A percentile compares a stretch with the other conserved stretches of the same genome.
phyloP scores from a whole-genome alignment of 345 rosid species.

The Ceriops decandra region DNA sequence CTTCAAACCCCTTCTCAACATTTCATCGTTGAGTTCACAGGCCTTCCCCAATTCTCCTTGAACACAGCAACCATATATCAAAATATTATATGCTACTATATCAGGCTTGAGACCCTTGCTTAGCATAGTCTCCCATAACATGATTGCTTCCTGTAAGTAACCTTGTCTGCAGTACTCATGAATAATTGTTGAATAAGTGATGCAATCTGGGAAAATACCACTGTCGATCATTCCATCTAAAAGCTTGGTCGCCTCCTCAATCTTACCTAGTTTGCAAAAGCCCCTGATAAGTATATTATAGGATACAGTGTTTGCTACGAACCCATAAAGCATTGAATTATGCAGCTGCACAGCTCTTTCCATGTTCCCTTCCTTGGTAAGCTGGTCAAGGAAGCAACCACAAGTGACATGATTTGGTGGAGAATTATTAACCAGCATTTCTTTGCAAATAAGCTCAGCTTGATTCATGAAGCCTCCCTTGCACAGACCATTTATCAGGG shows the following conservation, averaged over 20 bases:
- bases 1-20: conserved; percentile 54
- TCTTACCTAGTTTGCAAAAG: conserved; percentile 66
- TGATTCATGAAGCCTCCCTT: too few relatives aligned
- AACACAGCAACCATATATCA: conserved; percentile 68
- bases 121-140: conserved; percentile 70
- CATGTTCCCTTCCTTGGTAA: too few relatives aligned
- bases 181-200: conserved; percentile 80
- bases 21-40: conserved; percentile 59
- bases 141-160: conserved; percentile 51
- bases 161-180: conserved; percentile 58
- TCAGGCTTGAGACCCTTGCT: conserved; percentile 65
- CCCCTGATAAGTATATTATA: conserved; percentile 8
- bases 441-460: too few relatives aligned
- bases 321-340: too few relatives aligned
- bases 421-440: too few relatives aligned
- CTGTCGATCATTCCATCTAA: conserved; percentile 50
- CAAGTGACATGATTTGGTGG: too few relatives aligned
- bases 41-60: conserved; percentile 57
- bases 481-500: too few relatives aligned
- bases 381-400: too few relatives aligned
- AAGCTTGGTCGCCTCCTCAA: conserved; percentile 56
- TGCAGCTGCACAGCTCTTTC: too few relatives aligned
- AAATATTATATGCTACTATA: conserved; percentile 54
- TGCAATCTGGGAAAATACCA: conserved; percentile 70
- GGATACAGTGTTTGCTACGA: too few relatives aligned